phyloP scores from a whole-genome alignment of 306 rosid species.

The Inga oerstediana region DNA sequence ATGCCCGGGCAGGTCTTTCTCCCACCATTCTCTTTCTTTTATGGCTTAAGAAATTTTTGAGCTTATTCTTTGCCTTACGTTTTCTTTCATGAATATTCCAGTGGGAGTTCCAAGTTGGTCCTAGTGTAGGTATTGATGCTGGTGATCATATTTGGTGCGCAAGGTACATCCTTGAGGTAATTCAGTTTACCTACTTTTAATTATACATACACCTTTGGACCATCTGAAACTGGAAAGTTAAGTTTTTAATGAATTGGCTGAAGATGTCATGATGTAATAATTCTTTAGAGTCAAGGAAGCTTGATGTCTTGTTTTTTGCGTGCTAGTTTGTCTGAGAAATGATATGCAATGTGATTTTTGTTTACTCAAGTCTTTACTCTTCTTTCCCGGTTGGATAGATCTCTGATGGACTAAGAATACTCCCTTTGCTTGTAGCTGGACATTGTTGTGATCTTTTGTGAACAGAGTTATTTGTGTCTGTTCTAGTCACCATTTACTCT shows the following conservation, averaged over 20 bases:
- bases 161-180: slow-evolving; percentile 97
- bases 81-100: slow-evolving; percentile 42
- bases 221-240: slow-evolving; percentile 22
- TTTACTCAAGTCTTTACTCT: slow-evolving; percentile 2
- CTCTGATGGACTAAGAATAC: not conserved
- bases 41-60: slow-evolving; percentile 29
- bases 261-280: not conserved
- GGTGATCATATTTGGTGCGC: slow-evolving; percentile 94
- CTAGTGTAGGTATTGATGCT: slow-evolving; percentile 97
- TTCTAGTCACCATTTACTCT: slow-evolving; percentile 4
- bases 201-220: not conserved
- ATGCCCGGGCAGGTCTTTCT: slow-evolving; percentile 97
- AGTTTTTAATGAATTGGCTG: slow-evolving; percentile 2
- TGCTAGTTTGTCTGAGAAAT: not conserved
- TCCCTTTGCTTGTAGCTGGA: slow-evolving; percentile 6
- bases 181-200: slow-evolving; percentile 36
- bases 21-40: slow-evolving; percentile 28
- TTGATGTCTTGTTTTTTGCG: not conserved
- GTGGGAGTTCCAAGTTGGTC: slow-evolving; percentile 99
- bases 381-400: not conserved
- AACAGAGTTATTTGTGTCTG: not conserved
- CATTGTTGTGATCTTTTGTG: slow-evolving; percentile 11
- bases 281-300: not conserved
- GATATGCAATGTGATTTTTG: not conserved
- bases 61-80: slow-evolving; percentile 27